Evolutionary conservation across 352 stramenopile species (phyloP).

Genomic region (Globisporangium barbulae): DNA sequence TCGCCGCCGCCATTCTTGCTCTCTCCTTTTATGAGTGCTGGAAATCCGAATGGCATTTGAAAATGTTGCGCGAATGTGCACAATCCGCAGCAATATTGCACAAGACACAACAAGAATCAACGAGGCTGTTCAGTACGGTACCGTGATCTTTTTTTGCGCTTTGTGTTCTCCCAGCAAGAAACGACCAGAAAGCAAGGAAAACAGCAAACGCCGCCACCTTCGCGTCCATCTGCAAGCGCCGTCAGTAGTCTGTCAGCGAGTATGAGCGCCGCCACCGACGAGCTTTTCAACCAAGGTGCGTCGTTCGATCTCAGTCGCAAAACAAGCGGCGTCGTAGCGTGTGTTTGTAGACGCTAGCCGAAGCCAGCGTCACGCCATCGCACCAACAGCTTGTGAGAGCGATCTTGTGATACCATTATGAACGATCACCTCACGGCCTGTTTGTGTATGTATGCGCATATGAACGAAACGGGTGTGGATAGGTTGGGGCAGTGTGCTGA

Average conservation of each 20-base stretch:
- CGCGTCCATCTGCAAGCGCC: slow-evolving; percentile 2
- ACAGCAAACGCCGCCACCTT: slow-evolving; percentile 2
- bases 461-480: neutral
- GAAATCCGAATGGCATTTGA: neutral
- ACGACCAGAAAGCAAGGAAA: slow-evolving; percentile 15
- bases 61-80: slow-evolving; percentile 8
- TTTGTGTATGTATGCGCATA: neutral
- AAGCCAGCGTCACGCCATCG: neutral
- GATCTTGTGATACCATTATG: slow-evolving; percentile 3
- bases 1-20: slow-evolving; percentile 18
- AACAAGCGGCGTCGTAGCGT: neutral
- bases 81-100: neutral
- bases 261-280: slow-evolving; percentile 81
- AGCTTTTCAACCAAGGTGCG: slow-evolving; percentile 84
- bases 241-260: slow-evolving; percentile 5
- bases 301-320: neutral
- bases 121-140: slow-evolving; percentile 1
- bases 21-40: neutral
- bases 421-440: neutral
- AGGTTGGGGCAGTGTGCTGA: slow-evolving; percentile 95
- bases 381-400: neutral
- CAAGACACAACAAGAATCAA: neutral
- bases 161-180: slow-evolving; percentile 13
- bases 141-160: slow-evolving; percentile 17
- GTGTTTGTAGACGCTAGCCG: neutral